A percentile compares a stretch with the other conserved stretches of the same genome.
These are phyloP conservation scores for Trichoderma polysporum DNA, from an alignment of 2,329 filamentous ascomycete species.

Conservation along the genomic window DNA sequence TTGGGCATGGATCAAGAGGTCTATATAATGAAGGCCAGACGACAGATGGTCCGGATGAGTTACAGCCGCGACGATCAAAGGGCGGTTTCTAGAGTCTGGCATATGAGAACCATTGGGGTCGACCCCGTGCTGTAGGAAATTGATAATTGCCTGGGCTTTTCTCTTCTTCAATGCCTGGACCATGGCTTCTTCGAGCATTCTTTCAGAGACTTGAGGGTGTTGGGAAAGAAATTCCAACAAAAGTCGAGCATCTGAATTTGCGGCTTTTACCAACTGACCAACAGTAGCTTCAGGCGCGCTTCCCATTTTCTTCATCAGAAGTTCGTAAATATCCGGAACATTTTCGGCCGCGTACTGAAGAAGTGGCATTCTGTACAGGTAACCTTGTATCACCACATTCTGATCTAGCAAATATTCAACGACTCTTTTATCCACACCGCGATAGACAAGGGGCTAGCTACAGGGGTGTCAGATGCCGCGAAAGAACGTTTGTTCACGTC, in stretches of 20 bases:
- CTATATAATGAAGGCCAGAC: not conserved
- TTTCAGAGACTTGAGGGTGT: not conserved
- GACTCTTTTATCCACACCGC: not conserved
- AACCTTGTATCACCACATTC: not conserved
- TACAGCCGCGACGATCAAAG: not conserved
- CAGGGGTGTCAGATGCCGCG: not conserved
- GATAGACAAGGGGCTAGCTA: not conserved
- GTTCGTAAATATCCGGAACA: not conserved
- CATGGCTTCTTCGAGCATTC: not conserved
- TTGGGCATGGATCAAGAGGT: not conserved
- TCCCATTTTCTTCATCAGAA: not conserved
- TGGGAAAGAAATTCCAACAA: not conserved
- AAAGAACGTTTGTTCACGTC: not conserved
- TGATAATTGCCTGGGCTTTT: not conserved
- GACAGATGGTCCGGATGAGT: not conserved
- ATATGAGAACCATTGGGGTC: not conserved
- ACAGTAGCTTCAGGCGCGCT: not conserved
- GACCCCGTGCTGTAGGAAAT: not conserved
- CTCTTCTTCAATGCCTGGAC: not conserved
- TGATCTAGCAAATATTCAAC: not conserved
- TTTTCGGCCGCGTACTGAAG: not conserved
- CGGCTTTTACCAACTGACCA: not conserved
- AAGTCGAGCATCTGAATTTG: not conserved
- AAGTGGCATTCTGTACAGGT: not conserved
- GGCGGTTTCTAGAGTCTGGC: not conserved